A percentile compares a stretch with the other conserved stretches of the same genome.
These are phyloP conservation scores for Termitomyces sp. DNA, from an alignment of 768 basidiomycete genomes.

Conservation along the genomic window DNA sequence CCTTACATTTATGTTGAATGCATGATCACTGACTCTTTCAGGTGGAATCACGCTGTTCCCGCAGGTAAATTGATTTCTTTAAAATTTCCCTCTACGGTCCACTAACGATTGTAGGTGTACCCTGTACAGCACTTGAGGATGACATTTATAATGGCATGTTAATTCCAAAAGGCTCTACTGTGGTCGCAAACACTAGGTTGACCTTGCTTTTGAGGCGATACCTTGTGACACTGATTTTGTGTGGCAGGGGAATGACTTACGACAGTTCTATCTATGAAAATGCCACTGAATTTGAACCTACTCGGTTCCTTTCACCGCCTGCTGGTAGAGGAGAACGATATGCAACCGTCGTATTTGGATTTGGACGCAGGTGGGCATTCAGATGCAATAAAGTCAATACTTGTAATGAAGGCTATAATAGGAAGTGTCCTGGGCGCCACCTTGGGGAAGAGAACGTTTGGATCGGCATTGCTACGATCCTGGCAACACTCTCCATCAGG, in stretches of 20 bases:
- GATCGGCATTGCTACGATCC: slow-evolving; percentile 15
- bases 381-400: background rate
- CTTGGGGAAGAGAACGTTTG: slow-evolving; percentile 37
- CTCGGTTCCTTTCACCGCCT: slow-evolving; percentile 25
- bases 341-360: slow-evolving; percentile 17
- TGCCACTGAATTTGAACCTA: slow-evolving; percentile 33
- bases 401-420: background rate
- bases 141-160: background rate
- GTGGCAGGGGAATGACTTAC: slow-evolving; percentile 30
- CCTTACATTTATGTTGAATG: background rate
- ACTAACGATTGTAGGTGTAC: background rate
- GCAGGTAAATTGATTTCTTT: slow-evolving; percentile 9
- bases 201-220: background rate
- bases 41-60: slow-evolving; percentile 17
- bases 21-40: background rate
- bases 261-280: slow-evolving; percentile 26
- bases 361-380: slow-evolving; percentile 17
- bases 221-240: slow-evolving; percentile 26
- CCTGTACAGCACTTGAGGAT: background rate
- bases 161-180: slow-evolving; percentile 25
- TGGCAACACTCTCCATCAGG: slow-evolving; percentile 26
- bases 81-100: background rate
- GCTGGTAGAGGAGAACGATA: slow-evolving; percentile 9
- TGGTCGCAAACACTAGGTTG: background rate
- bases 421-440: slow-evolving; percentile 33